These are phyloP conservation scores for Anastatica hierochuntica DNA, from an alignment of 345 rosid species.

Conservation along the genomic window DNA sequence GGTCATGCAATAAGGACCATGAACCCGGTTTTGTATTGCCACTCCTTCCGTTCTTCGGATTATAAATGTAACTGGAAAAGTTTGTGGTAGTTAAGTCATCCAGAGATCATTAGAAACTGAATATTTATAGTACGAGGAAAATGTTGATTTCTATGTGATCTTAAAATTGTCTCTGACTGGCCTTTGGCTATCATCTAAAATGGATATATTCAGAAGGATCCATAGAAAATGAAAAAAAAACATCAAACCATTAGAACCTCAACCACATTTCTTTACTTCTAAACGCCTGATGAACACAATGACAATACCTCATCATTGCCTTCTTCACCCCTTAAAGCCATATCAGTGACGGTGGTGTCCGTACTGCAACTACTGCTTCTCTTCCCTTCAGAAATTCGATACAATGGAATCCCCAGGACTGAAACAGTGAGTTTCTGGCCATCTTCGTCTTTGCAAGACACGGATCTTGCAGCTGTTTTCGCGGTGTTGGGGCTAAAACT, in stretches of 20 bases:
- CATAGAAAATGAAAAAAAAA: too few species aligned
- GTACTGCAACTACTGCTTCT: slow-evolving; percentile 36
- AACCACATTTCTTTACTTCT: slow-evolving; percentile 13
- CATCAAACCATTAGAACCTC: neutral
- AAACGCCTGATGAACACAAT: slow-evolving; percentile 25
- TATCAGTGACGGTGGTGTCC: slow-evolving; percentile 49
- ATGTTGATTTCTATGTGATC: too few species aligned
- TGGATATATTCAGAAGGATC: neutral
- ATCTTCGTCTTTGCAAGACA: slow-evolving; percentile 7
- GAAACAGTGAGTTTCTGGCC: slow-evolving; percentile 29
- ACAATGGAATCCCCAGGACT: slow-evolving; percentile 19
- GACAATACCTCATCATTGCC: slow-evolving; percentile 17
- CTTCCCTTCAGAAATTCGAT: slow-evolving; percentile 18
- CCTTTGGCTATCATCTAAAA: too few species aligned
- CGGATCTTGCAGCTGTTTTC: slow-evolving; percentile 12
- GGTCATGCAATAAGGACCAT: slow-evolving; percentile 8
- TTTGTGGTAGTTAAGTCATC: too few species aligned
- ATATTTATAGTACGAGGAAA: too few species aligned
- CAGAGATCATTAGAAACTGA: too few species aligned
- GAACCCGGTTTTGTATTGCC: slow-evolving; percentile 10
- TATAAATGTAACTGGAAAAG: too few species aligned
- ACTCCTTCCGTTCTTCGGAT: neutral
- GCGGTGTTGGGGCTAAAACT: too few species aligned
- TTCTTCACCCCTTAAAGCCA: slow-evolving; percentile 21
- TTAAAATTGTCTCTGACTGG: too few species aligned